Base-by-base conservation (phyloP, 2,329 filamentous ascomycete species). In the Exophiala lecanii-corni region DNA sequence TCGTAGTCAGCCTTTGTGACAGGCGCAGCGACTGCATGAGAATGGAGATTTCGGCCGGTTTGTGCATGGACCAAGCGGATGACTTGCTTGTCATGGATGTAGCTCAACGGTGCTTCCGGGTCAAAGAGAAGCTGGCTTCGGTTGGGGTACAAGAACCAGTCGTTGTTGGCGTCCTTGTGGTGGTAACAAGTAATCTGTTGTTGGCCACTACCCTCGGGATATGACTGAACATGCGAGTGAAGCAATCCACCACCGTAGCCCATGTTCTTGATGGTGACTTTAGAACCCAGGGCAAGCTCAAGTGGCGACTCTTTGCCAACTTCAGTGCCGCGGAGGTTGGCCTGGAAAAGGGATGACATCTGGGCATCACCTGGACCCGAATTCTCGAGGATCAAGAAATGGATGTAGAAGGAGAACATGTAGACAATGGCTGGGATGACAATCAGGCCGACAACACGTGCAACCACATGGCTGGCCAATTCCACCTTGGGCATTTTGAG, bases 151-250 rank as follows among this genome's bases (percentile, higher is more conserved):
- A 98, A 89, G 70, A 94, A 95, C 92, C 92, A 98, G 65, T 98
- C 92, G 65, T 98, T 98, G 78, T 98, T 98, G 64, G 91, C 78
- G 73, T 98, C 92, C 66, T 98, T 98, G 75, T 98, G 92, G 69
- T 98, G 92, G 69, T 98, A 98, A 74, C 94, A 98, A 51, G 92
- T 98, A 50, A 98, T 83, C 65, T 98, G 92, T 67, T 98, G 94
- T 69, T 98, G 92, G 39, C 71, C 72, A 26, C 53, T 55, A 9
- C 54, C 53, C 41, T 56, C 53, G 10, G 54, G 54, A 37, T 55
- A 56, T 19, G 53, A 51, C 39, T 56, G 54, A 30, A 55, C 43
- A 28, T 56, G 52, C 18, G 53, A 55, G 40, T 55, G 54, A 3
- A 56, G 81, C 25, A 98, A 80, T 63, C 92, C 92, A 61, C 92